Base-by-base conservation (phyloP, 2,329 filamentous ascomycete genomes). In the Xylariaceae sp. region DNA sequence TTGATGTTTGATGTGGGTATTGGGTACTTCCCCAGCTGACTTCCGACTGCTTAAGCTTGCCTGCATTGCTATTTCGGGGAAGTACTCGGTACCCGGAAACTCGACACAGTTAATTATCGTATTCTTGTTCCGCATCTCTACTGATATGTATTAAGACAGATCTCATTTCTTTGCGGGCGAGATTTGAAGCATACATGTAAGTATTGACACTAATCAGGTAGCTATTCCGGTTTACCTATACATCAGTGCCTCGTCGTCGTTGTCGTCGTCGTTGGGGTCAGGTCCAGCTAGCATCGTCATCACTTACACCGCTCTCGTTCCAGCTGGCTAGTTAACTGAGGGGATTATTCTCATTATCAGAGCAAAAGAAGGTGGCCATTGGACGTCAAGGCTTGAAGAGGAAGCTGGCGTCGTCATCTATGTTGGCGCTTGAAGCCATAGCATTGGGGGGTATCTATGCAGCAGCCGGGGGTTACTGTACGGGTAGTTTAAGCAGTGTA, bases 401-500 rank as follows among this genome's bases (percentile, higher is more conserved):
- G 48, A 39, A 59, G 51, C 31, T 46, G 56, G 56, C 56, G 34
- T 59, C 56, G 59, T 61, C 59, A 61, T 49, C 52, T 37, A 51
- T 26, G 21, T 24, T 44, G n/a, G n/a, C n/a, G n/a, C n/a, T n/a
- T n/a, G n/a, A n/a, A n/a, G n/a, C n/a, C n/a, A n/a, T n/a, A n/a
- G n/a, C n/a, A n/a, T n/a, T n/a, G n/a, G n/a, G n/a, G n/a, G n/a
- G n/a, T n/a, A n/a, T n/a, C n/a, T n/a, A 31, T 49, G 26, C 23
- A 50, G 34, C 14, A 39, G n/a, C n/a, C n/a, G n/a, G n/a, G n/a
- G n/a, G n/a, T n/a, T n/a, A n/a, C n/a, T n/a, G n/a, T n/a, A n/a
- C n/a, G n/a, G n/a, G n/a, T n/a, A n/a, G n/a, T n/a, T n/a, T n/a
- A 19, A 26, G 6, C 21, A 28, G 45, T 21, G 33, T 8, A n/a